Evolutionary conservation across 2,329 filamentous ascomycete species (phyloP).

Genomic region (Reticulascus tulasneorum): DNA sequence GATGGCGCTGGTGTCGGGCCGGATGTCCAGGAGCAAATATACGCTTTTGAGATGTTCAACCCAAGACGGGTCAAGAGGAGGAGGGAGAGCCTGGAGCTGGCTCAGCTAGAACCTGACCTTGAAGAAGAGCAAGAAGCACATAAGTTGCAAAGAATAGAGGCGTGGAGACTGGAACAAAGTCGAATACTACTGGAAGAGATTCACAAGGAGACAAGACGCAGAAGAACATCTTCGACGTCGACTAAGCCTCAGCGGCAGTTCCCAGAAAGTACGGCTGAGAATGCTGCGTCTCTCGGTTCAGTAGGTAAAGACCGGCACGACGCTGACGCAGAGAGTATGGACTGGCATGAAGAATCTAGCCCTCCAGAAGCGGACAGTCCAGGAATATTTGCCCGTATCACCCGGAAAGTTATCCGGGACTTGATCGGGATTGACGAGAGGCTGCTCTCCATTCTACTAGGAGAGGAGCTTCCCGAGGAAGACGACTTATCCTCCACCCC

Average conservation of each 20-base stretch:
- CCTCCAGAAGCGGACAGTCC: conserved; percentile 49
- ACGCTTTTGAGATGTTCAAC: conserved; percentile 84
- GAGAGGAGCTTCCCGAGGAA: conserved; percentile 64
- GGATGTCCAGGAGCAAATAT: conserved; percentile 77
- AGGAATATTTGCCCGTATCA: conserved; percentile 76
- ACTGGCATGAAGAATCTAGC: conserved; percentile 49
- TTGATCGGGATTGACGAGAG: conserved; percentile 88
- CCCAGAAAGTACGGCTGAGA: conserved; percentile 26
- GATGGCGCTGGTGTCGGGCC: conserved; percentile 48
- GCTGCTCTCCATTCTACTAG: conserved; percentile 80
- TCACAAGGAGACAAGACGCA: conserved; percentile 73
- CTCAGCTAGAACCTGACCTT: conserved; percentile 47
- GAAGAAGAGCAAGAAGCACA: conserved; percentile 63
- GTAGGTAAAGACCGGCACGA: conserved; percentile 22
- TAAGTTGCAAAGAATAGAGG: conserved; percentile 78
- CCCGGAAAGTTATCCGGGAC: conserved; percentile 80
- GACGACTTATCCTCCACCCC: conserved; percentile 45
- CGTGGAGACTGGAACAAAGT: conserved; percentile 90
- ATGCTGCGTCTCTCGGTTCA: conserved; percentile 23
- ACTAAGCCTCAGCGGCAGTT: conserved; percentile 24
- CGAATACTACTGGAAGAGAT: conserved; percentile 82
- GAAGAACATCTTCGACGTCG: conserved; percentile 59
- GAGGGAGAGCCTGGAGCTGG: conserved; percentile 49
- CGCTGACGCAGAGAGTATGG: conserved; percentile 34
- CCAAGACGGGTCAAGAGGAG: conserved; percentile 59